Evolutionary conservation across 495 filamentous ascomycete genomes (phyloP).

Genomic region (Entonaema liquescens): DNA sequence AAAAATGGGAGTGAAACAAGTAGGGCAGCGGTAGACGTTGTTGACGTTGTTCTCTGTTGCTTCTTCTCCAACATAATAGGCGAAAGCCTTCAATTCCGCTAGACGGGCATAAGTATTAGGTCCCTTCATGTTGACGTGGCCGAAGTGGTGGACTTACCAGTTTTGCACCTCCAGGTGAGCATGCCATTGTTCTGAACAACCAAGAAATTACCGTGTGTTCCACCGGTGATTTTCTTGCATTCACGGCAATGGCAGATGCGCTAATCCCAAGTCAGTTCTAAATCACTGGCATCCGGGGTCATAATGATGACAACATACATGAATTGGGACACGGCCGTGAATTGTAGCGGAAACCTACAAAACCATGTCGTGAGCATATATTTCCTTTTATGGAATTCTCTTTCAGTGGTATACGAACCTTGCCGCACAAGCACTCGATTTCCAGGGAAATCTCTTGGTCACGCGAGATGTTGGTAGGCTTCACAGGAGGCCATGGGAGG

Average conservation of each 20-base stretch:
- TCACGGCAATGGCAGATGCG: conserved; percentile 21
- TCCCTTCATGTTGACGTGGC: not conserved
- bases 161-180: not conserved
- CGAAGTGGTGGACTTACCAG: conserved; percentile 1
- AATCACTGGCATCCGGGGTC: not conserved
- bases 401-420: conserved; percentile 12
- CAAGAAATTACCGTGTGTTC: conserved; percentile 11
- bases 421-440: conserved; percentile 24
- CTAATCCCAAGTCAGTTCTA: conserved; percentile 18
- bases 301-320: conserved; percentile 14
- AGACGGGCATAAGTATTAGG: not conserved
- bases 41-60: not conserved
- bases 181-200: not conserved
- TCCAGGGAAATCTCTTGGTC: not conserved
- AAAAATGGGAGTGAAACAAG: conserved; percentile 8
- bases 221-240: conserved; percentile 32
- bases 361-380: not conserved
- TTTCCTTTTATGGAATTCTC: not conserved
- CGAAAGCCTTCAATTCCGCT: not conserved
- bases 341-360: conserved; percentile 11
- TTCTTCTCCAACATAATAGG: not conserved
- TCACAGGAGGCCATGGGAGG: not conserved
- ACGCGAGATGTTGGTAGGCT: not conserved
- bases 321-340: not conserved
- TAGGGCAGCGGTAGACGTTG: conserved; percentile 1